phyloP scores from a whole-genome alignment of 2,329 filamentous ascomycete genomes.

The Lecanosticta acicola region DNA sequence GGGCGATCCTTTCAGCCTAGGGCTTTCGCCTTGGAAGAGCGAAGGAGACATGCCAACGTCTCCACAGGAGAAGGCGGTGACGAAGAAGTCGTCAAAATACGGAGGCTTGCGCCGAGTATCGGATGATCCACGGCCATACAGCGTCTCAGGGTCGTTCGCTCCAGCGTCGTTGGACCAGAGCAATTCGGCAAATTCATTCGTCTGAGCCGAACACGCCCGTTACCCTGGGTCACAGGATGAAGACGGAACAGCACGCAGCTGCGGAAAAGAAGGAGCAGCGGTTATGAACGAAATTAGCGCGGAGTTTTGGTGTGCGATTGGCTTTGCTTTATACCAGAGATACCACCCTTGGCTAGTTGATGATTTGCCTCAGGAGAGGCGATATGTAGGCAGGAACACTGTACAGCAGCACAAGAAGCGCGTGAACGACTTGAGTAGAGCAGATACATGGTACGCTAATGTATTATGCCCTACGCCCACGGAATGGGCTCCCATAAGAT shows the following conservation, averaged over 20 bases:
- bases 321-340: not conserved
- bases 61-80: not conserved
- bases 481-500: too few species aligned
- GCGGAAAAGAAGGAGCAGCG: not conserved
- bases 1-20: not conserved
- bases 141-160: slow-evolving; percentile 3
- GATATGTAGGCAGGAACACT: too few species aligned
- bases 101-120: slow-evolving; percentile 4
- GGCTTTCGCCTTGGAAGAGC: not conserved
- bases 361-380: too few species aligned
- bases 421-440: too few species aligned
- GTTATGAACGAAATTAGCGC: not conserved
- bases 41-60: not conserved
- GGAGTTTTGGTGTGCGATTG: not conserved
- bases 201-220: too few species aligned
- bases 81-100: not conserved
- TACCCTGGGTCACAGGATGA: too few species aligned
- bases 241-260: too few species aligned
- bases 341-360: not conserved
- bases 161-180: slow-evolving; percentile 10
- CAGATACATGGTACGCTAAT: too few species aligned
- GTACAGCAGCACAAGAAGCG: too few species aligned
- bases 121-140: slow-evolving; percentile 3
- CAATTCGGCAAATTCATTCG: slow-evolving; percentile 12
- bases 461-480: too few species aligned